Evolutionary conservation across 2,329 filamentous ascomycete species (phyloP), one percentile per base, ranked within the genome.

Genomic region (Colletotrichum scovillei): DNA sequence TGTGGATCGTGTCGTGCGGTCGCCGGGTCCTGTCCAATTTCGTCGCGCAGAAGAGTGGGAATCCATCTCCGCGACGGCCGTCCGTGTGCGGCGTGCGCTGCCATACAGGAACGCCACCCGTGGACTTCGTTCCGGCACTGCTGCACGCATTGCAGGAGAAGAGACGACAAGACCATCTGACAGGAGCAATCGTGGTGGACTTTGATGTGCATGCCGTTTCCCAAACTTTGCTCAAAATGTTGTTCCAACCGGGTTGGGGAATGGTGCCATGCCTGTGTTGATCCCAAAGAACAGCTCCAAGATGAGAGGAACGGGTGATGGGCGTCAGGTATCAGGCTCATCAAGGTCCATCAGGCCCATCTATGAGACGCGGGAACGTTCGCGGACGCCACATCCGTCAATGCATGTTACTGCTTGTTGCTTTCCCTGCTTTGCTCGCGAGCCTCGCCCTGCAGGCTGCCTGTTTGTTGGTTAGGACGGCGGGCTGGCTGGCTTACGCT

Each of bases 271-370:
- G 70, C 70, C 66, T 73, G 70, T 32, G 66, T 73, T 73, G 70
- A 73, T 73, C 70, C 55, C 53, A 49, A 35, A 35, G 30, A 38
- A 24, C 64, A 72, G 35, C 26, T 69, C 53, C 42, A 26, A 69
- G 59, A 73, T 73, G 70, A 73, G 70, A 73, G 70, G 70, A 73
- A 73, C 70, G 60, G 70, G 58, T 73, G 70, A 73, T 69, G 66
- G 26, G 46, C 66, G 59, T 69, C 59, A 46, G 66, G 70, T 73
- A 64, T 69, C 70, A 69, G 70, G 66, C 66, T 16, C 70, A 69
- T 57, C 66, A 67, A 69, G 70, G 66, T 59, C 14, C 70, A 69
- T 57, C 66, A 62, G 28, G 63, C 28, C 46, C 70, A 64, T 64
- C 66, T 35, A 69, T 73, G 70, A 69, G 70, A 69, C 55, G 35